Conservation (phyloP, 2,329 filamentous ascomycete genomes). For the Spiromastix sp. region DNA sequence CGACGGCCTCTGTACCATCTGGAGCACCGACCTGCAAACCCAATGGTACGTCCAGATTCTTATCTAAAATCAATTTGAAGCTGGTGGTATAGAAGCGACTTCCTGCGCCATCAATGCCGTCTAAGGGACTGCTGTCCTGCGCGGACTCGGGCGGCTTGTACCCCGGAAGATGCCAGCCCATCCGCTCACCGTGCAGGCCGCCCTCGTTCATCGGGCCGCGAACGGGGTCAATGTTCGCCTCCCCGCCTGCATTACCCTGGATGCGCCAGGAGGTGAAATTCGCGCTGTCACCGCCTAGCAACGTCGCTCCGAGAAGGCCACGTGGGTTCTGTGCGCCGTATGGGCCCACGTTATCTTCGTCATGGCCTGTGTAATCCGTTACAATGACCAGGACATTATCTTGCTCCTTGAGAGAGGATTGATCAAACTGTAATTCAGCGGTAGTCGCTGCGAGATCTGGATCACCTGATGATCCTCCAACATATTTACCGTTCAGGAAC, state of each 20-base stretch:
- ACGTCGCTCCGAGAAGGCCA: slow-evolving; percentile 39
- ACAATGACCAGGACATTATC: slow-evolving; percentile 57
- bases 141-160: slow-evolving; percentile 40
- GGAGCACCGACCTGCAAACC: background rate
- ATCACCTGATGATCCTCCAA: too few species aligned
- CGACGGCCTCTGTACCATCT: background rate
- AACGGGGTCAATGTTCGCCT: slow-evolving; percentile 40
- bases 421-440: slow-evolving; percentile 32
- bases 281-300: slow-evolving; percentile 28
- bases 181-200: slow-evolving; percentile 42
- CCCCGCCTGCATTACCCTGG: slow-evolving; percentile 48
- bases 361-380: slow-evolving; percentile 62
- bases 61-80: slow-evolving; percentile 33
- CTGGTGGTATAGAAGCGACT: background rate
- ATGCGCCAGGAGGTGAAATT: slow-evolving; percentile 41
- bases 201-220: slow-evolving; percentile 50
- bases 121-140: slow-evolving; percentile 24
- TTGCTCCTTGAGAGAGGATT: slow-evolving; percentile 43
- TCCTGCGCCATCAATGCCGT: slow-evolving; percentile 22
- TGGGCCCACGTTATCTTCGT: slow-evolving; percentile 51
- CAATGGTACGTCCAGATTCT: background rate
- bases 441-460: too few species aligned
- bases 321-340: slow-evolving; percentile 51
- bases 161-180: background rate
- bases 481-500: too few species aligned